Base-by-base conservation (phyloP, 768 basidiomycete species). In the Mycena floridula region DNA sequence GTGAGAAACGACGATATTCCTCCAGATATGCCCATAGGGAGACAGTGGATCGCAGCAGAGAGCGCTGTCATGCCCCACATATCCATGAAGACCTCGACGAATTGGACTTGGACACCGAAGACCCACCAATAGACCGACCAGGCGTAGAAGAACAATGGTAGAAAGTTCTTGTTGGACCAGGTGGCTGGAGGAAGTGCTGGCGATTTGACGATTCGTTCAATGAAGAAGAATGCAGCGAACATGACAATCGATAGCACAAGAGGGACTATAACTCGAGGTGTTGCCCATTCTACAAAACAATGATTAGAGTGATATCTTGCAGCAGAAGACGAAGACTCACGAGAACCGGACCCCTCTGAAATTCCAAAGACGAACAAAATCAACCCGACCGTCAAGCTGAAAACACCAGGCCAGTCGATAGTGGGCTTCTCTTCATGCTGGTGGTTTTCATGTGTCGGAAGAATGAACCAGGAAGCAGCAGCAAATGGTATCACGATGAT, bases 211-310 rank as follows among this genome's bases (percentile, higher is more conserved):
- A 30, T 16, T 9, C 28, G 28, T 16, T 30, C 28, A 16, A 30
- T 16, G 28, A 30, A 30, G 28, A 30, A 30, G 28, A 30, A 30
- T 30, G 28, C 28, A 30, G 53, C 46, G 23, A 52, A 52, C 7
- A 70, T 47, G 7, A 62, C 37, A 45, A 72, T 53, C 5, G 74
- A 67, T 21, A 74, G 47, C 7, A 70, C 52, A 36, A 78, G 57
- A 1, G 71, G 67, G 5, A 53, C 57, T 32, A 76, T 50, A 44
- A 76, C 68, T 9, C 53, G 47, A 7, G 69, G 59, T 2, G 63
- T 54, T 11, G 45, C 52, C 76, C 74, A 78, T 12, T 74, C 72
- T 42, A n/a, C n/a, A n/a, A n/a, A n/a, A n/a, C n/a, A n/a, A n/a
- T n/a, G n/a, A n/a, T n/a, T n/a, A n/a, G n/a, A n/a, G n/a, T n/a